A percentile compares a stretch with the other conserved stretches of the same genome.
Evolutionary conservation across 768 basidiomycete genomes (phyloP).

Genomic region (Amanita phalloides): DNA sequence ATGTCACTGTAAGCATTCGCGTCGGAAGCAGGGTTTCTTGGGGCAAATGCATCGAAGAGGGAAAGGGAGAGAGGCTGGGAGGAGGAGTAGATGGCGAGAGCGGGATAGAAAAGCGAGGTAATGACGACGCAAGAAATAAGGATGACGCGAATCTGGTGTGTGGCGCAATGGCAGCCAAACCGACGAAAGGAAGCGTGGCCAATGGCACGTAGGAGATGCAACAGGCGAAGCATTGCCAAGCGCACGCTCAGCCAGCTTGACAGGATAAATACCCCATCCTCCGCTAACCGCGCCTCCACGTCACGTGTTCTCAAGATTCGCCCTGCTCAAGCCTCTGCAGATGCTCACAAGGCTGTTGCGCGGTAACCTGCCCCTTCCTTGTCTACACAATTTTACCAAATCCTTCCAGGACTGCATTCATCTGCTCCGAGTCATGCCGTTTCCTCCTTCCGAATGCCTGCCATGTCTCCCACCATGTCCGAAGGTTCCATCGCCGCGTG

Average conservation of each 20-base stretch:
- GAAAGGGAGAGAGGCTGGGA: slow-evolving; percentile 55
- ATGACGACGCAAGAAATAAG: slow-evolving; percentile 83
- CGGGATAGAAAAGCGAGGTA: slow-evolving; percentile 85
- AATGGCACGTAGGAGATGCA: slow-evolving; percentile 30
- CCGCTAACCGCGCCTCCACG: background rate
- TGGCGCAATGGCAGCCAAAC: slow-evolving; percentile 82
- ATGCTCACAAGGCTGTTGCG: background rate
- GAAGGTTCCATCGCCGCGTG: slow-evolving; percentile 87
- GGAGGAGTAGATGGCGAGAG: slow-evolving; percentile 73
- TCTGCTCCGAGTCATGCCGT: slow-evolving; percentile 32
- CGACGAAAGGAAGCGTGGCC: slow-evolving; percentile 50
- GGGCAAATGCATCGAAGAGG: slow-evolving; percentile 54
- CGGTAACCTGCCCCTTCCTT: background rate
- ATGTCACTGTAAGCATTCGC: slow-evolving; percentile 52
- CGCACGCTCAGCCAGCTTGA: background rate
- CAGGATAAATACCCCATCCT: background rate
- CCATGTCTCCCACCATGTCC: slow-evolving; percentile 96
- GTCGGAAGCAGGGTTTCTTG: slow-evolving; percentile 39
- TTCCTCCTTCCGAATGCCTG: slow-evolving; percentile 82
- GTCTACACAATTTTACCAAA: background rate
- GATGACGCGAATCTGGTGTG: slow-evolving; percentile 83
- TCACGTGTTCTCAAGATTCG: background rate
- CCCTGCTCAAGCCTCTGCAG: too few species aligned
- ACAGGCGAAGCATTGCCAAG: slow-evolving; percentile 7
- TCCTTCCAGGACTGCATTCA: background rate